Evolutionary conservation across 352 stramenopile species (phyloP), one percentile per base, ranked within the genome.

Genomic region (Saprolegnia parasitica): DNA sequence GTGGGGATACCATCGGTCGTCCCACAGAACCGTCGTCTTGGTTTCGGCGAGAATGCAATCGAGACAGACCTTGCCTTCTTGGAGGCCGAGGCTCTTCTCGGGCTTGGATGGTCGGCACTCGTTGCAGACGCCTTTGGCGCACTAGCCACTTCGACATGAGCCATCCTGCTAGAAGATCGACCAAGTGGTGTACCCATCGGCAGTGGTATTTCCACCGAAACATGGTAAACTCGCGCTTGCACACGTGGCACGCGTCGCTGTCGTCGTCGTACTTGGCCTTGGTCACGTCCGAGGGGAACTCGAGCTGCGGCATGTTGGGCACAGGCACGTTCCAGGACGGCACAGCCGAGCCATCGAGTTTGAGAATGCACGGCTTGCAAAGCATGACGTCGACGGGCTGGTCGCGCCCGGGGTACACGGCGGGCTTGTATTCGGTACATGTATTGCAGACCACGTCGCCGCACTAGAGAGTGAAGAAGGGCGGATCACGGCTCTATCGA

Each of bases 361-460:
- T 49, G 11, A n/a, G 42, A 49, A 49, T 49, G 42, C 42, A 49
- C 42, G 42, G 42, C 42, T 49, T 49, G 42, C 42, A 49, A 15
- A 49, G 13, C 42, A 49, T 49, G 42, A 49, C 42, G 18, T 49
- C 42, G 42, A n/a, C 18, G 18, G 18, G 13, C 18, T 49, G 13
- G 42, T 49, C 13, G 11, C 42, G 42, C 11, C 18, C 42, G 13
- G 42, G 42, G 42, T n/a, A 49, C 42, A n/a, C 11, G 13, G 18
- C 58, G n/a, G 58, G 42, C 42, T 49, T 49, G 42, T 49, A 49
- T n/a, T 49, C 42, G 11, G 42, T 67, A 39, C 58, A 67, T 37
- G 26, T 67, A 16, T 42, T 40, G 45, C 58, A 67, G 1, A 67
- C 58, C 8, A 67, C 58, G 52, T 67, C 58, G 1, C 58, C 58